Evolutionary conservation across 2,329 filamentous ascomycete genomes (phyloP), one percentile per base, ranked within the genome.

Genomic region (Ascochyta viciae-villosae): DNA sequence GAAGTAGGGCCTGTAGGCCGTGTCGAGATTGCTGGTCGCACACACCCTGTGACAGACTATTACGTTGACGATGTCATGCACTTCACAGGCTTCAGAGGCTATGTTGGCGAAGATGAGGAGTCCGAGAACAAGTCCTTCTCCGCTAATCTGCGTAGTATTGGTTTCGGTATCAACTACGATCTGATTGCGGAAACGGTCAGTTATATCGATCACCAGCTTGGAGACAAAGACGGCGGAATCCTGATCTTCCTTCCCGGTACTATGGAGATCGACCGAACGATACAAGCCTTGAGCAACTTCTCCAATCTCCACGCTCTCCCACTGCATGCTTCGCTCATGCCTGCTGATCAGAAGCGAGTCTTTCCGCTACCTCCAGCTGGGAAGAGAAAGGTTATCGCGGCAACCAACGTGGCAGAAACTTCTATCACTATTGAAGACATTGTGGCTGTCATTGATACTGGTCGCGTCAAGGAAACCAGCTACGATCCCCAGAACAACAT

Each of bases 401-500:
- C 95, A 1, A 99, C 95, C 40, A 99, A 99, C 68, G 94, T 99
- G 2, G 95, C 95, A 2, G 95, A 99, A 75, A 99, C 95, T 0
- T 98, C 95, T 2, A 98, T 99, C 73, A 99, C 95, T 0, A 99
- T 99, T 57, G 93, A 97, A 71, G 95, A 99, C 71, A 91, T 99
- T 49, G 90, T 98, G 2, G 94, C 91, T 2, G 95, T 99, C 41
- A 94, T 99, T 61, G 95, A 99, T 74, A 95, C 90, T 10, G 95
- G 95, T 26, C 88, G 92, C 49, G 95, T 99, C 57, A 99, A 99
- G 72, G 94, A 99, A 76, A 99, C 93, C 0, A 94, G 91, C 72
- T 98, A 93, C 67, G 95, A 98, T 73, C 87, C 92, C 0, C 85
- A 89, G 60, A 96, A 89, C 73, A 96, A 96, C 72, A 96, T 98